Evolutionary conservation across 805 yeast genomes (phyloP).

Genomic region (Ascoidea rubescens): DNA sequence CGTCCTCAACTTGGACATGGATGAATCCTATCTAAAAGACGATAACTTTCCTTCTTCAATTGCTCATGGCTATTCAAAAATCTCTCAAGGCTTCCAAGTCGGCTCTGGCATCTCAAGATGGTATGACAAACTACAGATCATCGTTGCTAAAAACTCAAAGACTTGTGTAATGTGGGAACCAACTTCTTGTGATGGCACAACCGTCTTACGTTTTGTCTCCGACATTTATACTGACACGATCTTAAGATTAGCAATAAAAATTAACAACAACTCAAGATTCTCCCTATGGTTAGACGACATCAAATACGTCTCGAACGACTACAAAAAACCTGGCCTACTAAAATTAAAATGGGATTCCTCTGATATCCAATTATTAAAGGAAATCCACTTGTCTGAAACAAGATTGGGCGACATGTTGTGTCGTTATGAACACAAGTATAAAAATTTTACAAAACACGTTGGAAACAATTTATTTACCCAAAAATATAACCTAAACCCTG

Average conservation of each 20-base stretch:
- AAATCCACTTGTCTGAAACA: conserved; percentile 74
- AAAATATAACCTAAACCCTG: conserved; percentile 74
- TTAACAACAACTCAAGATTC: conserved; percentile 36
- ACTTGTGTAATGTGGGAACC: conserved; percentile 89
- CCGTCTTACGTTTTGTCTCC: conserved; percentile 74
- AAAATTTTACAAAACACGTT: conserved; percentile 50
- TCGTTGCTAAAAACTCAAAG: conserved; percentile 72
- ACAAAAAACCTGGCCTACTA: conserved; percentile 10
- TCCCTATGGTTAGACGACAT: conserved; percentile 15
- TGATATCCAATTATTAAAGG: conserved; percentile 3
- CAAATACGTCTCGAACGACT: too few relatives aligned
- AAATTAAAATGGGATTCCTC: conserved; percentile 20
- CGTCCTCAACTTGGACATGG: conserved; percentile 68
- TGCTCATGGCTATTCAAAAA: conserved; percentile 65
- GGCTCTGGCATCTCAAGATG: conserved; percentile 91
- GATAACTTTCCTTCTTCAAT: conserved; percentile 23
- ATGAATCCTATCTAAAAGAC: conserved; percentile 25
- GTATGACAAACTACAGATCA: conserved; percentile 83
- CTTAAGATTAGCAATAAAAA: conserved; percentile 65
- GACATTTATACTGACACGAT: conserved; percentile 87
- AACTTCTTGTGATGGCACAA: conserved; percentile 87
- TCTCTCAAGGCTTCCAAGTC: conserved; percentile 74
- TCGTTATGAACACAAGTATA: conserved; percentile 66
- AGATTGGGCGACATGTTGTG: conserved; percentile 73
- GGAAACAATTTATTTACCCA: conserved; percentile 65